Conservation (phyloP, 2,329 filamentous ascomycete genomes). For the Botrytis paeoniae region DNA sequence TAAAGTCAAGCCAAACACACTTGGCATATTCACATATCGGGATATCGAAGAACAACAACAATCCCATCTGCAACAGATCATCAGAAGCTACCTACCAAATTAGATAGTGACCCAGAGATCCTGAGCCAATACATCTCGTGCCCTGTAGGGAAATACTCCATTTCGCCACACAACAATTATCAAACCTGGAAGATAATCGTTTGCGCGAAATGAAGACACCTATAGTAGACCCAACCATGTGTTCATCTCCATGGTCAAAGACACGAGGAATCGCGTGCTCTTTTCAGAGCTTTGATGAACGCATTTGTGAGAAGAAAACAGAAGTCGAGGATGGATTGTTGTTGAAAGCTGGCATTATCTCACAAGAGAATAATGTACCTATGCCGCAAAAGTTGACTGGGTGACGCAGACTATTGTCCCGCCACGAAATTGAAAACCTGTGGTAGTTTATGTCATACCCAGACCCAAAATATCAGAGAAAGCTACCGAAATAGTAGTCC, state of each 20-base stretch:
- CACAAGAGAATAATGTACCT: background rate
- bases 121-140: background rate
- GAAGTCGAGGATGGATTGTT: too few relatives aligned
- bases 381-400: background rate
- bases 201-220: background rate
- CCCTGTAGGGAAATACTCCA: background rate
- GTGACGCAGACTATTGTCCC: background rate
- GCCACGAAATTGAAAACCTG: background rate
- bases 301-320: background rate
- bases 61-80: background rate
- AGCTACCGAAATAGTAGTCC: background rate
- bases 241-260: background rate
- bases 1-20: background rate
- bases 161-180: background rate
- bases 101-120: background rate
- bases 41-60: background rate
- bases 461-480: background rate
- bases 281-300: background rate
- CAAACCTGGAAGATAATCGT: background rate
- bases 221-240: background rate
- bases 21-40: background rate
- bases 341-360: background rate
- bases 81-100: background rate
- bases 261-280: background rate
- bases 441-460: background rate